phyloP scores from a whole-genome alignment of 371 early-diverging fungal species.

The Mucor indicus region DNA sequence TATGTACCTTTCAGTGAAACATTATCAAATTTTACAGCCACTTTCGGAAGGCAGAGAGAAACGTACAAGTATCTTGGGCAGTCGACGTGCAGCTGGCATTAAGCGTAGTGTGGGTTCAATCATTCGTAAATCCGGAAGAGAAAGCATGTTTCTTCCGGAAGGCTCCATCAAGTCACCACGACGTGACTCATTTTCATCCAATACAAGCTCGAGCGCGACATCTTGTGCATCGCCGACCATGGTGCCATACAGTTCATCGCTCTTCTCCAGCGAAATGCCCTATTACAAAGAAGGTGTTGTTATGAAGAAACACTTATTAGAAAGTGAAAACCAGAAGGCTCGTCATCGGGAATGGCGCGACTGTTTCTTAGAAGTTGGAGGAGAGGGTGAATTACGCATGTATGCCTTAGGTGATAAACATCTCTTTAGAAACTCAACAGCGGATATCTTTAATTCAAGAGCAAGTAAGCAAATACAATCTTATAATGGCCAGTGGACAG shows the following conservation, averaged over 20 bases:
- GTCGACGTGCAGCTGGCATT: constrained; percentile 23
- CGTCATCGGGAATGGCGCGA: constrained; percentile 84
- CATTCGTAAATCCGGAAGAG: constrained; percentile 24
- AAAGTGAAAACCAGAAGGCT: constrained; percentile 73
- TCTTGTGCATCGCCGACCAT: constrained; percentile 4
- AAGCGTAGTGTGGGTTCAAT: constrained; percentile 27
- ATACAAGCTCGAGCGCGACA: constrained; percentile 8
- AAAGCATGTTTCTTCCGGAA: constrained; percentile 14
- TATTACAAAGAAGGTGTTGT: constrained; percentile 74
- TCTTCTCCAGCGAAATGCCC: constrained; percentile 34
- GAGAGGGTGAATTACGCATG: constrained; percentile 75
- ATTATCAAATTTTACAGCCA: constrained; percentile 61
- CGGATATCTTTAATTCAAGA: constrained; percentile 4
- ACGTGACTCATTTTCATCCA: constrained; percentile 24
- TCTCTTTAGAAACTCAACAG: constrained; percentile 16
- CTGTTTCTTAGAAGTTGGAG: constrained; percentile 68
- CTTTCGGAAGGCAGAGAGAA: constrained; percentile 18
- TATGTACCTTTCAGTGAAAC: constrained; percentile 62
- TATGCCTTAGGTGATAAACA: constrained; percentile 50
- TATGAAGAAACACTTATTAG: constrained; percentile 82
- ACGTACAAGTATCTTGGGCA: constrained; percentile 26
- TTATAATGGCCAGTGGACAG: constrained; percentile 8
- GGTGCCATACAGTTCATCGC: constrained; percentile 18
- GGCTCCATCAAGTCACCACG: constrained; percentile 15
- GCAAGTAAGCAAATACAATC: not conserved